Conservation (phyloP, 2,329 filamentous ascomycete species). For the Diaporthe citriasiana region DNA sequence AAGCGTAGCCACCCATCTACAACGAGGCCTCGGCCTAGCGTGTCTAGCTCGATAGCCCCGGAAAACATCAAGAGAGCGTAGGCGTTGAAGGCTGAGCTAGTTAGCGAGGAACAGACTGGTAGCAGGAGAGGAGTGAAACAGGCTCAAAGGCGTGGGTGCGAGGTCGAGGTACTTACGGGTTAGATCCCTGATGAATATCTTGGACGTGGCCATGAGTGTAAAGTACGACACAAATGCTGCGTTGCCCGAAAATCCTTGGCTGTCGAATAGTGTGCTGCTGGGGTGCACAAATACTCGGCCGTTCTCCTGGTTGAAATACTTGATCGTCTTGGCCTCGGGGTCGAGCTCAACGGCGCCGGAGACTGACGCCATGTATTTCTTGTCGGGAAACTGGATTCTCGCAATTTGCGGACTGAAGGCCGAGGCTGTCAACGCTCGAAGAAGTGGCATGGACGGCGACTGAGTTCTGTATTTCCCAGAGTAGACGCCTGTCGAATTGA, state of each 20-base stretch:
- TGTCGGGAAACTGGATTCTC: conserved; percentile 92
- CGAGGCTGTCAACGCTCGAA: conserved; percentile 79
- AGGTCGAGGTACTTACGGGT: conserved; percentile 74
- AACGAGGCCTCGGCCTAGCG: conserved; percentile 85
- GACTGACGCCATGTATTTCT: conserved; percentile 91
- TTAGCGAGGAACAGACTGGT: conserved; percentile 40
- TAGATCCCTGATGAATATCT: conserved; percentile 91
- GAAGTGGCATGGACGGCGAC: conserved; percentile 60
- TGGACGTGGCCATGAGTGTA: conserved; percentile 90
- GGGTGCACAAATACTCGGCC: conserved; percentile 95
- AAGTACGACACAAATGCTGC: conserved; percentile 91
- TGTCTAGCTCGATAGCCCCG: conserved; percentile 87
- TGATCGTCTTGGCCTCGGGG: conserved; percentile 91
- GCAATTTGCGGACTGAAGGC: conserved; percentile 89
- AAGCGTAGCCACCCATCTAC: conserved; percentile 92
- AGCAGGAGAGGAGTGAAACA: conserved; percentile 1
- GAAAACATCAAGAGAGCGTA: conserved; percentile 91
- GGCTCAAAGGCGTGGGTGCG: background rate
- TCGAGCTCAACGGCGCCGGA: conserved; percentile 94
- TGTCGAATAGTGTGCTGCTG: conserved; percentile 86
- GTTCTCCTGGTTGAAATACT: conserved; percentile 89
- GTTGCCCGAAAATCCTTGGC: conserved; percentile 81
- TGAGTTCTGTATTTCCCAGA: conserved; percentile 46
- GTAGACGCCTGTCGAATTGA: conserved; percentile 57
- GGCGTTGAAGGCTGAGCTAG: conserved; percentile 81